Evolutionary conservation across 2,329 filamentous ascomycete genomes (phyloP).

Genomic region (Coniochaeta prunicola): DNA sequence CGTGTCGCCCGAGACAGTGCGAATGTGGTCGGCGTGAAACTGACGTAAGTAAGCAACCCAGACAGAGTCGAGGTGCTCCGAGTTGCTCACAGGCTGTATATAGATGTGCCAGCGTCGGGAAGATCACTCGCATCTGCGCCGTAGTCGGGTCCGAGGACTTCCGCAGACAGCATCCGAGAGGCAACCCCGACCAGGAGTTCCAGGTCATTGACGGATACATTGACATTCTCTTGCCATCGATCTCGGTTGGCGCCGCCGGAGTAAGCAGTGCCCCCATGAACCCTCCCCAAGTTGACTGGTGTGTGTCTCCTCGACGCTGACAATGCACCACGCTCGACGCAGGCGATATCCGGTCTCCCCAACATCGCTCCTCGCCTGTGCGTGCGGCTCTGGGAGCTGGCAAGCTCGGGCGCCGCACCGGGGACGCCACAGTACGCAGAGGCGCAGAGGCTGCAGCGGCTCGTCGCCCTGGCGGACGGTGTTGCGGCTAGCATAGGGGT

Average conservation of each 20-base stretch:
- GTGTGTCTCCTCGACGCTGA: too few species aligned
- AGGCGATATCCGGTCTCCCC: too few species aligned
- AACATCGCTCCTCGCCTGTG: too few species aligned
- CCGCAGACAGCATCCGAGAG: conserved; percentile 5
- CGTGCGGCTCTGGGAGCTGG: too few species aligned
- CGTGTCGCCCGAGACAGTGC: conserved; percentile 12
- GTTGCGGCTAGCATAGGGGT: too few species aligned
- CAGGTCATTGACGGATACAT: conserved; percentile 12
- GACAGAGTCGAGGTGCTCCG: neutral
- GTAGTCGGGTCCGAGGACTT: conserved; percentile 7
- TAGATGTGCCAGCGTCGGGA: conserved; percentile 42
- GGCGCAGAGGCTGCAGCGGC: too few species aligned
- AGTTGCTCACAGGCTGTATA: neutral
- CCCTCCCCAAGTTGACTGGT: too few species aligned
- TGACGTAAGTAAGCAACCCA: conserved; percentile 23
- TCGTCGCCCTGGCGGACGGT: too few species aligned
- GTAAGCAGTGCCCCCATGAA: conserved; percentile 4
- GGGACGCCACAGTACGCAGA: too few species aligned
- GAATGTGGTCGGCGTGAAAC: conserved; percentile 46
- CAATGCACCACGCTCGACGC: too few species aligned
- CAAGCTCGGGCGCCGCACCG: too few species aligned
- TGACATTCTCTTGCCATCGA: conserved; percentile 10
- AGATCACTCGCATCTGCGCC: conserved; percentile 31
- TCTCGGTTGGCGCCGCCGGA: conserved; percentile 9
- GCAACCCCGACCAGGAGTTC: conserved; percentile 6